Conservation (phyloP, 2,329 filamentous ascomycete genomes). For the Fusarium keratoplasticum region DNA sequence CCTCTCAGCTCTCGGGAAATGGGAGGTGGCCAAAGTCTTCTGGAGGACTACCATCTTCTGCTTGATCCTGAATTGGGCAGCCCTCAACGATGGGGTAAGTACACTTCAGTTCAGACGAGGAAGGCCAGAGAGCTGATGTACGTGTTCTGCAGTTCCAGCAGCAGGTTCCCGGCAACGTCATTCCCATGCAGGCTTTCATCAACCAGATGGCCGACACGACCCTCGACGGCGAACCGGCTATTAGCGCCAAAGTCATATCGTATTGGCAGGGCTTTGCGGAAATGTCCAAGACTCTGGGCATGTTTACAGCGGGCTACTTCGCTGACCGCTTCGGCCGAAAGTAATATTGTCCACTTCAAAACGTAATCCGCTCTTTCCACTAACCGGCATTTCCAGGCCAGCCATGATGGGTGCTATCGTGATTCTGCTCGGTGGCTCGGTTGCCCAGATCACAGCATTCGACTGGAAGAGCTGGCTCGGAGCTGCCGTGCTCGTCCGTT, state of each 20-base stretch:
- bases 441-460: neutral
- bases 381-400: neutral
- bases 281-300: conserved; percentile 19
- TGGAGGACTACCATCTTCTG: conserved; percentile 11
- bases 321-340: conserved; percentile 10
- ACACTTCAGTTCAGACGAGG: neutral
- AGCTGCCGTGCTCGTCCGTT: neutral
- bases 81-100: neutral
- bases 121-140: neutral
- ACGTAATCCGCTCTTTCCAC: neutral
- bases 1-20: conserved; percentile 5
- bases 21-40: conserved; percentile 1
- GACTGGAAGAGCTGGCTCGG: neutral
- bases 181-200: conserved; percentile 19
- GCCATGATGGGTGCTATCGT: neutral
- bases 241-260: conserved; percentile 20
- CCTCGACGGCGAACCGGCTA: conserved; percentile 11
- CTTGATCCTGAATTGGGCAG: conserved; percentile 10
- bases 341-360: neutral
- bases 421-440: neutral
- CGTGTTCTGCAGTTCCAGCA: neutral
- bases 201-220: conserved; percentile 17
- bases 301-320: conserved; percentile 8
- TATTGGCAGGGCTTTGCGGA: conserved; percentile 25
- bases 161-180: conserved; percentile 8